These are phyloP conservation scores for Handroanthus guayacan DNA, from an alignment of 257 asterid genomes.

Conservation along the genomic window DNA sequence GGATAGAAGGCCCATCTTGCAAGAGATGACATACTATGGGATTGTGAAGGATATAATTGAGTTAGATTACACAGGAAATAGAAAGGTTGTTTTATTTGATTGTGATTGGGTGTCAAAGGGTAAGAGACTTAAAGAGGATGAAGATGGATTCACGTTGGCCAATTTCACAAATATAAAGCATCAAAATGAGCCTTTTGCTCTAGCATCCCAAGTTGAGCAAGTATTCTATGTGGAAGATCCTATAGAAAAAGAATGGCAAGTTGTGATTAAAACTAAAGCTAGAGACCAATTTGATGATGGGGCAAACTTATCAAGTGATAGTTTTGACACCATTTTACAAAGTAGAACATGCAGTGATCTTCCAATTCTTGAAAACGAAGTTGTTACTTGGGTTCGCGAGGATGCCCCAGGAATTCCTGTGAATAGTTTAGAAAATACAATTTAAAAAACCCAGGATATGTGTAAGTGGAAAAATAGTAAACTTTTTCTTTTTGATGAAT, in stretches of 20 bases:
- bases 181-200: constrained; percentile 27
- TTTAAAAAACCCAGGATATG: no score
- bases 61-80: background rate
- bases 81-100: constrained; percentile 8
- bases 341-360: background rate
- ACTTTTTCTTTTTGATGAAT: no score
- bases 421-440: no score
- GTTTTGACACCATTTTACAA: background rate
- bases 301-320: background rate
- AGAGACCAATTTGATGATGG: background rate
- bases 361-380: no score
- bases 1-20: background rate
- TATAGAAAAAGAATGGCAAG: constrained; percentile 25
- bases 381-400: no score
- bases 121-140: constrained; percentile 6
- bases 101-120: constrained; percentile 30
- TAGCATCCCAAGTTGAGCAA: constrained; percentile 32
- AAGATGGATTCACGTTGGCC: constrained; percentile 23
- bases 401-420: no score
- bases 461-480: no score
- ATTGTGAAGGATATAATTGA: constrained; percentile 14
- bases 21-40: constrained; percentile 13
- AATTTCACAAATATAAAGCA: constrained; percentile 31
- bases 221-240: constrained; percentile 31
- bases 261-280: background rate